Conservation (phyloP, 768 basidiomycete species). For the Artomyces pyxidatus region DNA sequence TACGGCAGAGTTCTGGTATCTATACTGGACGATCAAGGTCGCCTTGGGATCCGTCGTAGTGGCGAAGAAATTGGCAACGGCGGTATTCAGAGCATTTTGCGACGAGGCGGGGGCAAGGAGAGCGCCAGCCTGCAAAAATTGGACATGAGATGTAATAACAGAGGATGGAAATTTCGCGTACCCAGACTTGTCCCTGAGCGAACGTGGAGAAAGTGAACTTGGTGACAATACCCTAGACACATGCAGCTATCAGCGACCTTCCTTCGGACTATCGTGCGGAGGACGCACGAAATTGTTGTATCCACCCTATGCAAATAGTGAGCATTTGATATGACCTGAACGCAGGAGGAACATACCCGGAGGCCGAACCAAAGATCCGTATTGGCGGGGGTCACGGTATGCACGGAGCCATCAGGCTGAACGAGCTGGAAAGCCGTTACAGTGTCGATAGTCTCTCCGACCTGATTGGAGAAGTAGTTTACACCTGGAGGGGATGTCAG, state of each 20-base stretch:
- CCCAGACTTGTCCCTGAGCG: slow-evolving; percentile 6
- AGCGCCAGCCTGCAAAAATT: neutral
- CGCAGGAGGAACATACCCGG: neutral
- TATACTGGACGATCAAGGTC: neutral
- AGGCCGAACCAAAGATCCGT: slow-evolving; percentile 11
- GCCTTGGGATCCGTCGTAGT: neutral
- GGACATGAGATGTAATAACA: neutral
- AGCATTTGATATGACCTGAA: neutral
- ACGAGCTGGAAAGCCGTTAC: slow-evolving; percentile 22
- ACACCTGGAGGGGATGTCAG: slow-evolving; percentile 18
- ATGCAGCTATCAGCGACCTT: neutral
- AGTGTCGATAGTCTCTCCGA: slow-evolving; percentile 28
- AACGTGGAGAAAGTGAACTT: slow-evolving; percentile 6
- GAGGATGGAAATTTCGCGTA: neutral
- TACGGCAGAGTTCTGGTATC: neutral
- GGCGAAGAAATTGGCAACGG: neutral
- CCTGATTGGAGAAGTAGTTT: slow-evolving; percentile 25
- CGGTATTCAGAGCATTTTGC: neutral
- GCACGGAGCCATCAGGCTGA: slow-evolving; percentile 20
- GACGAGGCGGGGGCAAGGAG: neutral
- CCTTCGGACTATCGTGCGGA: neutral
- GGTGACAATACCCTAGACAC: slow-evolving; percentile 7
- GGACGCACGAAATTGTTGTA: slow-evolving; percentile 7
- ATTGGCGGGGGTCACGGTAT: slow-evolving; percentile 2
- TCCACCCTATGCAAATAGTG: slow-evolving; percentile 1